Percentiles rank a stretch among this genome's conserved stretches.
Evolutionary conservation across 2,329 filamentous ascomycete species (phyloP).

Genomic region (Sporothrix phasma): DNA sequence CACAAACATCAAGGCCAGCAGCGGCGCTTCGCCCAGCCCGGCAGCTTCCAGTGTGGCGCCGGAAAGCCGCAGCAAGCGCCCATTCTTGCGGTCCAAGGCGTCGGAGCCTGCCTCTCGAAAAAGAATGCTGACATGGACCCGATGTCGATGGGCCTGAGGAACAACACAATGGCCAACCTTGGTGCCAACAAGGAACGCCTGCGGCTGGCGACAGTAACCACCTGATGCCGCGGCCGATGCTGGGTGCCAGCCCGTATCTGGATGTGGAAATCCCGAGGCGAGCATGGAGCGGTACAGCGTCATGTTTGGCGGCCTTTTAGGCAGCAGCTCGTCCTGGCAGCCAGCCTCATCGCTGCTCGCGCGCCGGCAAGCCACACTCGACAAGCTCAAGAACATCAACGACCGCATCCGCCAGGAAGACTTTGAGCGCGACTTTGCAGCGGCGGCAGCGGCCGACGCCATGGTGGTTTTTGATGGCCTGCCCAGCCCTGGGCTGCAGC

Average conservation of each 20-base stretch:
- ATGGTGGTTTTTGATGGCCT: not conserved
- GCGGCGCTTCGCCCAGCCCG: not conserved
- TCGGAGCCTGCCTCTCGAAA: conserved; percentile 18
- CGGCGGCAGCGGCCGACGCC: not conserved
- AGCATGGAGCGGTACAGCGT: conserved; percentile 85
- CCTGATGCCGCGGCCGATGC: not conserved
- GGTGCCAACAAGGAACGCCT: not conserved
- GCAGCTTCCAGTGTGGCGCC: not conserved
- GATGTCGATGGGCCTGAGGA: not conserved
- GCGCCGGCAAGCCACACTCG: conserved; percentile 49
- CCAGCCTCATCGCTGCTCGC: conserved; percentile 37
- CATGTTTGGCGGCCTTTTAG: conserved; percentile 74
- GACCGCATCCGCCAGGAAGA: conserved; percentile 33
- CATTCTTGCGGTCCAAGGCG: conserved; percentile 17
- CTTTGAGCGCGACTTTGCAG: conserved; percentile 10
- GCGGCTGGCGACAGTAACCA: not conserved
- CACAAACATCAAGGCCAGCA: conserved; percentile 3
- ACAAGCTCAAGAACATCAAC: conserved; percentile 46
- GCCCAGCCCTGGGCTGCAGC: conserved; percentile 20
- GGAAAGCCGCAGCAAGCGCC: conserved; percentile 7
- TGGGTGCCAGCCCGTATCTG: conserved; percentile 37
- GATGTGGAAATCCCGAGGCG: conserved; percentile 67
- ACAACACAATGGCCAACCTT: not conserved
- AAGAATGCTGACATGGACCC: not conserved
- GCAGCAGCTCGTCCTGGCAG: conserved; percentile 15